Evolutionary conservation across 2,329 filamentous ascomycete genomes (phyloP), one percentile per base, ranked within the genome.

Genomic region (Diatrype stigma): DNA sequence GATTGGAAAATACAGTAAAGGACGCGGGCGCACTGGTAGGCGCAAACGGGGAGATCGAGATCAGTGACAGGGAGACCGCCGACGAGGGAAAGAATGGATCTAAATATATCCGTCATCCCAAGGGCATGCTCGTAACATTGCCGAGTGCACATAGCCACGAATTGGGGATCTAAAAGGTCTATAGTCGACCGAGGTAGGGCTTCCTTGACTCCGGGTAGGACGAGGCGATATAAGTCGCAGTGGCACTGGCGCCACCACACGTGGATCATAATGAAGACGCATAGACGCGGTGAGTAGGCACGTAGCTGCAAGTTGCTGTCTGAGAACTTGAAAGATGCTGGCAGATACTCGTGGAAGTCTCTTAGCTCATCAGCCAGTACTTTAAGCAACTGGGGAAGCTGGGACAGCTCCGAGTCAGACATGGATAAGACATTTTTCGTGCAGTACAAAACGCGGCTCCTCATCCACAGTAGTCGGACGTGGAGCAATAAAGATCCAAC

Each of bases 231-330:
- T 2, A 82, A 67, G 58, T 82, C 79, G 55, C 78, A 78, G 56
- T 82, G 74, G 51, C 79, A 82, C 54, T 82, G 79, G 26, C 77
- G 71, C 78, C 78, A 82, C 77, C 76, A 80, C 8, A 82, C 70
- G 55, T 82, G 79, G 10, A 81, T 82, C 78, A 81, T 82, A 58
- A 82, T 69, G 52, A 79, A 82, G 40, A 80, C 77, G 53, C 78
- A 80, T 5, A 83, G 71, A 3, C 80, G 70, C 2, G 79, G 76
- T 1, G 80, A 82, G 57, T 82, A 82, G 2, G 78, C 77, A 6
- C 80, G 74, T 22, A 82, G 67, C 14, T 78, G 73, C 3, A 82
- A 67, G 28, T 81, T 82, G 54, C 71, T 76, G 53, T 82, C 79
- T 11, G 78, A 81, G 62, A 80, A 82, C 45, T 77, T 76, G 56